Conservation (phyloP, 257 asterid genomes). For the Capsicum pubescens region DNA sequence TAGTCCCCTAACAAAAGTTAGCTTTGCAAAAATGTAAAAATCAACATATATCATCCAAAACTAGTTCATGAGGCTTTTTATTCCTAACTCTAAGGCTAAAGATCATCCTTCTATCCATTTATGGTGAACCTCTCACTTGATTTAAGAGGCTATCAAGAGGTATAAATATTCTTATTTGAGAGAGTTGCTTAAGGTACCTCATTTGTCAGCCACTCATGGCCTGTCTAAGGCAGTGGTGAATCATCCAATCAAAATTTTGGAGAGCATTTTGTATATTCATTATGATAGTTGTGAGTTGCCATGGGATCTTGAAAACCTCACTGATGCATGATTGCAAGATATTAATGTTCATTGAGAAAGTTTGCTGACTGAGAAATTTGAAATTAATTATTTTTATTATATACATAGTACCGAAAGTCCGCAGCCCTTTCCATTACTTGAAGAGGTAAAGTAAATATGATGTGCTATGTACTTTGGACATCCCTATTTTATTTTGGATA, state of each 20-base stretch:
- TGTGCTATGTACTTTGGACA: too few relatives aligned
- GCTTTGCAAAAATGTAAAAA: not conserved
- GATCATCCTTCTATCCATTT: slow-evolving; percentile 10
- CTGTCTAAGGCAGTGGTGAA: not conserved
- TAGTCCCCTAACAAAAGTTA: not conserved
- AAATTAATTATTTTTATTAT: not conserved
- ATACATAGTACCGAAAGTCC: not conserved
- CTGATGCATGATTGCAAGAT: not conserved
- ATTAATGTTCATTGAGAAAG: not conserved
- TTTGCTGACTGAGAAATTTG: not conserved
- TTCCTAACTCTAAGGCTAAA: not conserved
- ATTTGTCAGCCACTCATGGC: not conserved
- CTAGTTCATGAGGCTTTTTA: not conserved
- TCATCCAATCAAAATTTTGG: not conserved
- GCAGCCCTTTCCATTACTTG: not conserved
- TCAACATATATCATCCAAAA: not conserved
- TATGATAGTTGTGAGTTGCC: not conserved
- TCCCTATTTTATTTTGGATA: too few relatives aligned
- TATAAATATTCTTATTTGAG: not conserved
- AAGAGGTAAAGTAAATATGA: not conserved
- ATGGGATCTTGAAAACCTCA: not conserved
- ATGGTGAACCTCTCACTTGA: not conserved
- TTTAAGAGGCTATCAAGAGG: not conserved
- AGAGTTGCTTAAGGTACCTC: not conserved
- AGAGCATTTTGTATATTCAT: not conserved